A percentile compares a stretch with the other conserved stretches of the same genome.
phyloP scores from a whole-genome alignment of 108 stramenopile species.

The Cyclotella atomus region DNA sequence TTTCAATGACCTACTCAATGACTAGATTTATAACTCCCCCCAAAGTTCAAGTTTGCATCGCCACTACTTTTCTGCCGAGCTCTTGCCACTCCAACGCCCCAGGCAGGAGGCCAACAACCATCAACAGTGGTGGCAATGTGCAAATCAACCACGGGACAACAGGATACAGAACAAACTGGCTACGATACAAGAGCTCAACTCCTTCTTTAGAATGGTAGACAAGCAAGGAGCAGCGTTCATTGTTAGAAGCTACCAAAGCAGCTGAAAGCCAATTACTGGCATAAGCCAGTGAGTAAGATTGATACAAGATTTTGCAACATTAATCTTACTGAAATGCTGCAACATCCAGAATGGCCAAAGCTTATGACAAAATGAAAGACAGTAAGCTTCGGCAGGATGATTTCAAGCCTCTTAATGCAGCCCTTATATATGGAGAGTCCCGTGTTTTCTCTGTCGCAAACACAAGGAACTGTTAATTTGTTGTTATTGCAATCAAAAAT shows the following conservation, averaged over 20 bases:
- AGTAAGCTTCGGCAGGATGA: neutral
- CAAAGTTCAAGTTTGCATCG: too few species aligned
- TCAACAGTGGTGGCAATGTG: too few species aligned
- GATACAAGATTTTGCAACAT: constrained; percentile 6
- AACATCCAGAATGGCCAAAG: neutral
- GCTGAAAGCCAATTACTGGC: neutral
- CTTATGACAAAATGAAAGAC: neutral
- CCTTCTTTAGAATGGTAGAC: constrained; percentile 8
- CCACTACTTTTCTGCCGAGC: too few species aligned
- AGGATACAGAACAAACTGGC: neutral
- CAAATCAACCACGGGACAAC: too few species aligned
- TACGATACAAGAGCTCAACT: neutral
- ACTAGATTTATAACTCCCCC: too few species aligned
- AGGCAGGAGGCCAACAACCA: too few species aligned
- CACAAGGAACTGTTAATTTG: too few species aligned
- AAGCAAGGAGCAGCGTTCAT: neutral
- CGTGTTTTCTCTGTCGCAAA: too few species aligned
- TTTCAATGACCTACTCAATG: too few species aligned
- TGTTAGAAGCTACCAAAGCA: neutral
- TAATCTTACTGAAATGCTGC: neutral
- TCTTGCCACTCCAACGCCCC: too few species aligned
- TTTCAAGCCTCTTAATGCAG: neutral
- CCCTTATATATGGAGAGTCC: too few species aligned
- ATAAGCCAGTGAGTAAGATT: neutral
- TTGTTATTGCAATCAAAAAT: too few species aligned